These are phyloP conservation scores for Aspergillus sp. DNA, from an alignment of 2,329 filamentous ascomycete genomes.

Conservation along the genomic window DNA sequence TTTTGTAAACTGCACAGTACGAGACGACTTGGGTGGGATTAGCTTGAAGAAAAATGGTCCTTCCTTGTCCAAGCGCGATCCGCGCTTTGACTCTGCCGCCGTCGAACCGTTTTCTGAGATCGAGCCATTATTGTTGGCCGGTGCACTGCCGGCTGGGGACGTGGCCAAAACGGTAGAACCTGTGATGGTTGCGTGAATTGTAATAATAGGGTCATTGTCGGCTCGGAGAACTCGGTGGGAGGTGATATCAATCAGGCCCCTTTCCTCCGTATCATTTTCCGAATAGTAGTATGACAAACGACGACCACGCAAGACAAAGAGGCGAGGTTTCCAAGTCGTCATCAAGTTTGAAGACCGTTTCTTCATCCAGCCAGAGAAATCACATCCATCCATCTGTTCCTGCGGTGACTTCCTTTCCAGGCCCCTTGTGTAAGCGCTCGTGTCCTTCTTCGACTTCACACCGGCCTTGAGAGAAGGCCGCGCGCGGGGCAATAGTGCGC, in stretches of 20 bases:
- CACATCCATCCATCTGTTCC: conserved; percentile 81
- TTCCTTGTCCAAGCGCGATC: conserved; percentile 50
- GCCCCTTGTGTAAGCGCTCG: conserved; percentile 88
- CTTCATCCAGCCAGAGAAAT: conserved; percentile 99
- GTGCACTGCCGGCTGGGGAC: conserved; percentile 44
- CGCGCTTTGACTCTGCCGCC: conserved; percentile 30
- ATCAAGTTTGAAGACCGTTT: conserved; percentile 96
- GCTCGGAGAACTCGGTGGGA: conserved; percentile 95
- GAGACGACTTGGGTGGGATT: conserved; percentile 81
- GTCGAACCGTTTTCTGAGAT: conserved; percentile 30
- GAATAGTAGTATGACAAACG: conserved; percentile 95
- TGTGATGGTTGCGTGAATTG: conserved; percentile 87
- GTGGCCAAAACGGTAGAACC: conserved; percentile 73
- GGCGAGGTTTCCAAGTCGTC: conserved; percentile 93
- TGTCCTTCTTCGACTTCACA: conserved; percentile 83
- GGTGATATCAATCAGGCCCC: conserved; percentile 95
- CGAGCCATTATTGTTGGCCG: conserved; percentile 39
- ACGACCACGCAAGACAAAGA: conserved; percentile 92
- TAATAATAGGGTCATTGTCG: conserved; percentile 85
- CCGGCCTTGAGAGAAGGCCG: conserved; percentile 50
- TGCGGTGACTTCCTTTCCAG: conserved; percentile 76
- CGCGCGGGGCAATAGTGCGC: conserved; percentile 50
- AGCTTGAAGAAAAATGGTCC: conserved; percentile 98
- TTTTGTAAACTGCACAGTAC: conserved; percentile 95
- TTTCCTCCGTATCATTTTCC: conserved; percentile 87